Conservation (phyloP, 2,329 filamentous ascomycete species). For the Neofusicoccum sp. region DNA sequence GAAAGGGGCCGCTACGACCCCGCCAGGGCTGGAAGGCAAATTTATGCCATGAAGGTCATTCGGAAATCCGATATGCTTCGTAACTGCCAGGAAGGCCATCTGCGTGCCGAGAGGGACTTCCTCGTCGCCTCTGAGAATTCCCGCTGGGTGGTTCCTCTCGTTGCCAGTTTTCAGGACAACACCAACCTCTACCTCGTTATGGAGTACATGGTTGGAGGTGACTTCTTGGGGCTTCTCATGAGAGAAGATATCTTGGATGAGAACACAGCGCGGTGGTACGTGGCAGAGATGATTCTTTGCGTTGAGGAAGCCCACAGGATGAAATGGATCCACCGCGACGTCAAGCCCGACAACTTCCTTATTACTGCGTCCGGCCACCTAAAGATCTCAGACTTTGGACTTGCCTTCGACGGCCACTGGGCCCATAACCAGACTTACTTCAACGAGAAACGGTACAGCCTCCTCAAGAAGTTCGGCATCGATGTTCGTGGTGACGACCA, state of each 20-base stretch:
- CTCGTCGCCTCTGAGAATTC: conserved; percentile 86
- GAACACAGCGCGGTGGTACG: conserved; percentile 75
- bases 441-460: conserved; percentile 73
- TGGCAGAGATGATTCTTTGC: conserved; percentile 93
- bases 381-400: conserved; percentile 93
- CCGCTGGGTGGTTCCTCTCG: conserved; percentile 82
- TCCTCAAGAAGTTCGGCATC: conserved; percentile 75
- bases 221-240: conserved; percentile 84
- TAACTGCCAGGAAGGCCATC: conserved; percentile 86
- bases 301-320: conserved; percentile 89
- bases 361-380: conserved; percentile 85
- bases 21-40: conserved; percentile 48
- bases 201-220: conserved; percentile 97
- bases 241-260: conserved; percentile 82
- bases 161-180: conserved; percentile 85
- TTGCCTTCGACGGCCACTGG: conserved; percentile 96
- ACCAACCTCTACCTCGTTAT: conserved; percentile 88
- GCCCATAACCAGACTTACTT: conserved; percentile 86
- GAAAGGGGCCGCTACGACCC: conserved; percentile 6
- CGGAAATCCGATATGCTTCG: conserved; percentile 89
- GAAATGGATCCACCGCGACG: conserved; percentile 88
- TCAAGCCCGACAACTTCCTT: conserved; percentile 97
- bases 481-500: conserved; percentile 69
- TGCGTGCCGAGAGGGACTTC: conserved; percentile 89
- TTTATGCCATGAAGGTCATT: conserved; percentile 97